Evolutionary conservation across 2,329 filamentous ascomycete species (phyloP).

Genomic region (Penicillium sp.): DNA sequence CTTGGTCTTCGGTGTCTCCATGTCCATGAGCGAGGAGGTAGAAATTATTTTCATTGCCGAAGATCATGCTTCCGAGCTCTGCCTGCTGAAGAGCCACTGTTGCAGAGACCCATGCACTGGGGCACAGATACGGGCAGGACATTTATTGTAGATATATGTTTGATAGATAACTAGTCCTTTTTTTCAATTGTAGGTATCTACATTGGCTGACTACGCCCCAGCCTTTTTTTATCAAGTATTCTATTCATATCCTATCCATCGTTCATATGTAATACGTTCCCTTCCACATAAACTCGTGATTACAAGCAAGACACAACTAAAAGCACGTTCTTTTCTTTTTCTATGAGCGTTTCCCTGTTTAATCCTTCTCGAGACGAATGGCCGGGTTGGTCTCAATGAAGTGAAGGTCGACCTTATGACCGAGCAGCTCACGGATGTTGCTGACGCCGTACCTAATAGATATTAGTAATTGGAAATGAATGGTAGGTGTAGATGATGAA

Average conservation of each 20-base stretch:
- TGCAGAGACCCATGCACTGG: slow-evolving; percentile 49
- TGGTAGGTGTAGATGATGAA: slow-evolving; percentile 8
- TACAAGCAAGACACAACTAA: slow-evolving; percentile 16
- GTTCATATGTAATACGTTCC: slow-evolving; percentile 19
- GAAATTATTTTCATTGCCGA: slow-evolving; percentile 31
- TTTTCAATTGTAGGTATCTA: neutral
- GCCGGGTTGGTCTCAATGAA: slow-evolving; percentile 90
- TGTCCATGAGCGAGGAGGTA: slow-evolving; percentile 39
- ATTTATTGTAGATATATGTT: slow-evolving; percentile 24
- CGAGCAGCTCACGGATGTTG: slow-evolving; percentile 85
- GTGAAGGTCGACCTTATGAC: slow-evolving; percentile 87
- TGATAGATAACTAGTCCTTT: too few species aligned
- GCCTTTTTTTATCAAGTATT: slow-evolving; percentile 5
- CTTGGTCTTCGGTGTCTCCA: slow-evolving; percentile 17
- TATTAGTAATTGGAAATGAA: slow-evolving; percentile 5
- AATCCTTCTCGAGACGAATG: slow-evolving; percentile 79
- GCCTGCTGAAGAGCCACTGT: slow-evolving; percentile 58
- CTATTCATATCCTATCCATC: slow-evolving; percentile 16
- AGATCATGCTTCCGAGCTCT: slow-evolving; percentile 24
- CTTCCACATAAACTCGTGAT: slow-evolving; percentile 21
- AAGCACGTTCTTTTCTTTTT: slow-evolving; percentile 12
- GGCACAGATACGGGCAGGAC: slow-evolving; percentile 63
- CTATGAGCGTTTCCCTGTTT: slow-evolving; percentile 24
- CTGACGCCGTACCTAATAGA: slow-evolving; percentile 57
- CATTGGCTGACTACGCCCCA: neutral